Conservation (phyloP, 805 yeast genomes). For the Ogataea corticis region DNA sequence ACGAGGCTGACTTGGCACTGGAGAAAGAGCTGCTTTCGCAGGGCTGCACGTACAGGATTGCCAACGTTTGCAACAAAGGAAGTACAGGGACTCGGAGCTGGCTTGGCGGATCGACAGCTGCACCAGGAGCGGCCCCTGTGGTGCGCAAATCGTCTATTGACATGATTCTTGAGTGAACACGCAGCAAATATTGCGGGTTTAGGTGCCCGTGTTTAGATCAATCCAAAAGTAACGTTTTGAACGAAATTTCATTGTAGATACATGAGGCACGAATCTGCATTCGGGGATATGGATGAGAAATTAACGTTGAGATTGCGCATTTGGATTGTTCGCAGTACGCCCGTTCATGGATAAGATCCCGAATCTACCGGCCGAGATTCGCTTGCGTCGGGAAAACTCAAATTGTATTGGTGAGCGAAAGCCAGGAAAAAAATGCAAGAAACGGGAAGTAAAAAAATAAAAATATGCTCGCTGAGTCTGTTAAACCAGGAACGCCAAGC, state of each 20-base stretch:
- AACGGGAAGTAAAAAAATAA: no score
- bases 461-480: no score
- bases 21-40: constrained; percentile 17
- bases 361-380: no score
- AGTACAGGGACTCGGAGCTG: neutral
- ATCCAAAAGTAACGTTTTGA: neutral
- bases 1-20: constrained; percentile 24
- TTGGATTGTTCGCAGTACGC: neutral
- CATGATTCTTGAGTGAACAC: constrained; percentile 23
- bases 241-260: neutral
- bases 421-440: no score
- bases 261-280: no score
- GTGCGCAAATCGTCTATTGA: constrained; percentile 20
- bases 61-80: constrained; percentile 11
- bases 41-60: constrained; percentile 14
- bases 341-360: neutral
- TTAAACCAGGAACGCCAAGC: no score
- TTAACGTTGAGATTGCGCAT: neutral
- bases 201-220: neutral
- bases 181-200: neutral
- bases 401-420: no score
- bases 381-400: no score
- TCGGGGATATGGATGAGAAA: neutral
- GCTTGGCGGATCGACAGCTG: neutral
- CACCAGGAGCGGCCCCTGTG: constrained; percentile 5